Conservation (phyloP, 306 rosid species). For the Quercus cerris region DNA sequence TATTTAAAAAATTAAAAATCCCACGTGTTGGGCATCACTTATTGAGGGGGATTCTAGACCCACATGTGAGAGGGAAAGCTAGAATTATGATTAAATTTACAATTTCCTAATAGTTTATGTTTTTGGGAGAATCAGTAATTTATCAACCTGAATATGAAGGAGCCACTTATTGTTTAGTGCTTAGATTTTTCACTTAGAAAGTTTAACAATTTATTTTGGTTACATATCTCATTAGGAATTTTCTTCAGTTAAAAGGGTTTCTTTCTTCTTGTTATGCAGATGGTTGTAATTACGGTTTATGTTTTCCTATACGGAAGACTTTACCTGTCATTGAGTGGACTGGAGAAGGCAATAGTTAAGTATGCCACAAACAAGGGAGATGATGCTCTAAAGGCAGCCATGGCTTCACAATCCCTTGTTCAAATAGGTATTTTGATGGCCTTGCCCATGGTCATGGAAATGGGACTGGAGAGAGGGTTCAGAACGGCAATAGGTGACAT, state of each 20-base stretch:
- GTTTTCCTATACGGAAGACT: constrained; percentile 81
- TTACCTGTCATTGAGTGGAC: constrained; percentile 87
- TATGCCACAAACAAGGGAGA: constrained; percentile 64
- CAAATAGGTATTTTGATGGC: constrained; percentile 85
- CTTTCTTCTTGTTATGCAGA: constrained; percentile 44
- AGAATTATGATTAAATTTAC: too few relatives aligned
- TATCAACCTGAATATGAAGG: background rate
- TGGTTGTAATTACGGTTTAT: constrained; percentile 74
- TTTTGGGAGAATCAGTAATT: too few relatives aligned
- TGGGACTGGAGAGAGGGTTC: constrained; percentile 96
- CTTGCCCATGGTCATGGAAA: constrained; percentile 97
- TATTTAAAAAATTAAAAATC: too few relatives aligned
- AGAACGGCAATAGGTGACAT: constrained; percentile 78
- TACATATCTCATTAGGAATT: background rate
- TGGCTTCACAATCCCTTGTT: constrained; percentile 84
- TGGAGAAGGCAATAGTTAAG: constrained; percentile 69
- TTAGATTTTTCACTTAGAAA: background rate
- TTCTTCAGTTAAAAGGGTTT: background rate
- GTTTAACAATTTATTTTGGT: background rate
- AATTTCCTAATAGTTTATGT: too few relatives aligned
- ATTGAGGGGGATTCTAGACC: too few relatives aligned
- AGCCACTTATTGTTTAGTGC: background rate
- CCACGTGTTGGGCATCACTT: too few relatives aligned
- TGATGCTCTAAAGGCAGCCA: constrained; percentile 55
- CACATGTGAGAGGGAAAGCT: too few relatives aligned